Evolutionary conservation across 2,329 filamentous ascomycete genomes (phyloP).

Genomic region (Neopestalotiopsis sp.): DNA sequence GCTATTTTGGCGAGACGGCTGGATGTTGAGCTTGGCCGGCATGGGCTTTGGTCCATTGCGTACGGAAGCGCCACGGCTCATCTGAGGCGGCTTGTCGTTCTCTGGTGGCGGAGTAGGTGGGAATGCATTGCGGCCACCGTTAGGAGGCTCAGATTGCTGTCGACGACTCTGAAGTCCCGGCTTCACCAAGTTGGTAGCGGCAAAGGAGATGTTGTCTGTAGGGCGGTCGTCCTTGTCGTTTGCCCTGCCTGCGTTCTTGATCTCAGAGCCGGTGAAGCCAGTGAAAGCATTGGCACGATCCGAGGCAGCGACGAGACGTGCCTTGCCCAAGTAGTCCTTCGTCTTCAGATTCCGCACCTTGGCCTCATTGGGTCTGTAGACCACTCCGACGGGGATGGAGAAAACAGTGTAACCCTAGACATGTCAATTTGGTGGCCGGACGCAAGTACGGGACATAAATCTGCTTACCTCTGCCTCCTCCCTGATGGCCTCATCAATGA

Average conservation of each 20-base stretch:
- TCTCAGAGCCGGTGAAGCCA: constrained; percentile 79
- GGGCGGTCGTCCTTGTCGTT: constrained; percentile 79
- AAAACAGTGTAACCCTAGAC: constrained; percentile 93
- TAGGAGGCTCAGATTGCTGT: constrained; percentile 85
- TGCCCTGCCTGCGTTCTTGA: constrained; percentile 69
- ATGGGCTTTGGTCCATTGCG: constrained; percentile 66
- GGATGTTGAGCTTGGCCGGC: constrained; percentile 68
- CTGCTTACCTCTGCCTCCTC: constrained; percentile 84
- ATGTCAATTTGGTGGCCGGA: constrained; percentile 25
- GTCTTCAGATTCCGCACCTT: constrained; percentile 98
- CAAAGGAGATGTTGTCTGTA: constrained; percentile 85
- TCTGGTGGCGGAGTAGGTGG: constrained; percentile 99
- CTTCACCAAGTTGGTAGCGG: constrained; percentile 91
- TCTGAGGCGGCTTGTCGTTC: constrained; percentile 65
- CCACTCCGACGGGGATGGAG: constrained; percentile 93
- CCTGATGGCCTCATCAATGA: constrained; percentile 95
- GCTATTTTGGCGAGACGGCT: constrained; percentile 54
- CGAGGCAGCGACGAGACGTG: constrained; percentile 87
- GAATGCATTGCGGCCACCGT: constrained; percentile 77
- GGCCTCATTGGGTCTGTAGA: constrained; percentile 94
- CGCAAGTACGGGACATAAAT: constrained; percentile 26
- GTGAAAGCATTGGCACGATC: constrained; percentile 82
- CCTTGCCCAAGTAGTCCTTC: constrained; percentile 96
- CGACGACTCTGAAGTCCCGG: constrained; percentile 79
- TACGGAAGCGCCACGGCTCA: constrained; percentile 64